phyloP scores from a whole-genome alignment of 2,329 filamentous ascomycete species.

The Aspergillus fijiensis region DNA sequence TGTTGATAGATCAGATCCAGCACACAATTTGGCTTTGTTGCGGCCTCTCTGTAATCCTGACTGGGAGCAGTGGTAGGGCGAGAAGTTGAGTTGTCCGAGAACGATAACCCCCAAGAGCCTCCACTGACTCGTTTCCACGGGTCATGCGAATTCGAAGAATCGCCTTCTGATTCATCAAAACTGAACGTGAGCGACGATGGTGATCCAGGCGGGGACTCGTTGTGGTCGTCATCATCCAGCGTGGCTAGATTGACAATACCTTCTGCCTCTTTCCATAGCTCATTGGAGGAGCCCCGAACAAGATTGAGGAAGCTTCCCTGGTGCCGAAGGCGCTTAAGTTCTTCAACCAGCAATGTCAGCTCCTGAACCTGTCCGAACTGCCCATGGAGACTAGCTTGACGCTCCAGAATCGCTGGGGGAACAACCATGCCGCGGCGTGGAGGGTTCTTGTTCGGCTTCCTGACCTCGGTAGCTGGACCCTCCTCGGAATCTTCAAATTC shows the following conservation, averaged over 20 bases:
- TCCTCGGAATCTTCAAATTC: conserved; percentile 60
- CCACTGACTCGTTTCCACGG: conserved; percentile 33
- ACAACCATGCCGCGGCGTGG: conserved; percentile 47
- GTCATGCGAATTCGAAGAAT: conserved; percentile 36
- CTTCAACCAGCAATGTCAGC: conserved; percentile 63
- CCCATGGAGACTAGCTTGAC: conserved; percentile 64
- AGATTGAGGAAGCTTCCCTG: conserved; percentile 56
- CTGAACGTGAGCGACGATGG: conserved; percentile 60
- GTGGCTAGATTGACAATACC: conserved; percentile 67
- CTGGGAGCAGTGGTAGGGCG: conserved; percentile 32
- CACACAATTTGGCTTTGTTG: conserved; percentile 61
- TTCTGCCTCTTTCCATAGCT: conserved; percentile 64
- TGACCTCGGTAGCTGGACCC: conserved; percentile 44
- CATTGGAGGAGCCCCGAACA: conserved; percentile 52
- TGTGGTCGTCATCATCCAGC: conserved; percentile 60
- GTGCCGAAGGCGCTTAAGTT: conserved; percentile 61
- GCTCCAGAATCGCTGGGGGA: conserved; percentile 62
- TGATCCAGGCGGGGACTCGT: conserved; percentile 50
- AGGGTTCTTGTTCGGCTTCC: conserved; percentile 23
- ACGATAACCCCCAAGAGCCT: conserved; percentile 31
- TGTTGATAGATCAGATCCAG: conserved; percentile 60
- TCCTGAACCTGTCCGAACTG: conserved; percentile 65
- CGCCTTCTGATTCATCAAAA: conserved; percentile 58
- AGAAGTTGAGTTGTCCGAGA: conserved; percentile 28
- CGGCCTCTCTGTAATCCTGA: conserved; percentile 54